Base-by-base conservation (phyloP, 257 asterid genomes). In the Nicotiana benthamiana region DNA sequence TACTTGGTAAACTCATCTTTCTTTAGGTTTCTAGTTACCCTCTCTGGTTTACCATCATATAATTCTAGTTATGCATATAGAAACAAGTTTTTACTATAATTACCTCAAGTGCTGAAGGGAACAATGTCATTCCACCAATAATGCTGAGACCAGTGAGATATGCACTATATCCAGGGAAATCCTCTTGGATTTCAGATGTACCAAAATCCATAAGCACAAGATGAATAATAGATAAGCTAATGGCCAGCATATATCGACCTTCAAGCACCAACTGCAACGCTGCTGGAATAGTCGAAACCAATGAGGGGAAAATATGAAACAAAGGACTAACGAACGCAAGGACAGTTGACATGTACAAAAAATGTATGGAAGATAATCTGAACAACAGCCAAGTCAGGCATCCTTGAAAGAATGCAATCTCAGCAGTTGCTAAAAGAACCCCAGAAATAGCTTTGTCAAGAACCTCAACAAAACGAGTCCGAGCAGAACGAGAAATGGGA, bases 331-430 rank as follows among this genome's bases (percentile, higher is more conserved):
- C 63, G 63, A 91, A 91, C 0, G 94, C 92, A 61, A 92, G 93
- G 43, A 92, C 87, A 6, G 97, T 92, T 18, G 97, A 90, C 97
- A 90, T 86, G 79, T 91, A 92, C 89, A 91, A 83, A 83, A 96
- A 94, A 81, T 96, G 99, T 70, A 94, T 90, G 0, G 93, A 90
- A 72, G 82, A 90, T 17, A 96, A 80, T 84, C 94, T 89, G 52
- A 96, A 91, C 43, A 94, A 89, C 4, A 94, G 96, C 97, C 98
- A 96, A n/a, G 99, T 96, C 84, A 96, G 75, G 75, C 99, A 96
- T 26, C 99, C 99, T 79, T 92, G 97, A 83, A 91, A 92, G 66
- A 94, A 85, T 0, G 99, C 97, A 61, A 96, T 91, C 89, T 96
- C 98, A n/a, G 89, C 94, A 0, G 97, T 96, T 4, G 97, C 98